phyloP scores from a whole-genome alignment of 176 grass and related monocot species.

The Zizania latifolia region DNA sequence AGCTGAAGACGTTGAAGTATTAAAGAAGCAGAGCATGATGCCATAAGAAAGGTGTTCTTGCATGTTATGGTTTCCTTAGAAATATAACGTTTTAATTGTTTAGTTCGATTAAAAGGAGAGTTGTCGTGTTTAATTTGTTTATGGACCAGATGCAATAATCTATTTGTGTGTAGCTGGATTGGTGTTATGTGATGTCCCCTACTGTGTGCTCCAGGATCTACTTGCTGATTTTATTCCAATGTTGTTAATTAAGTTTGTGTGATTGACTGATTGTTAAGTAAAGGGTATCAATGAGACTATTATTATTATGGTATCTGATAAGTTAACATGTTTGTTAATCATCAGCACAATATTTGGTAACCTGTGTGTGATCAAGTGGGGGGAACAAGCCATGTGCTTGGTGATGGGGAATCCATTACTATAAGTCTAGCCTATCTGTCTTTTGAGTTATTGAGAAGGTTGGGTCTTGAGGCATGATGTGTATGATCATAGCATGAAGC shows the following conservation, averaged over 20 bases:
- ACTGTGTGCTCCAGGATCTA: slow-evolving; percentile 58
- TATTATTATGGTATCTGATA: slow-evolving; percentile 76
- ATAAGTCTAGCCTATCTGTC: slow-evolving; percentile 57
- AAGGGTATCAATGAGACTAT: slow-evolving; percentile 50
- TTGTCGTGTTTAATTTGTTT: slow-evolving; percentile 58
- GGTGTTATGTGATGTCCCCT: slow-evolving; percentile 74
- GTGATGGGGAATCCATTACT: slow-evolving; percentile 68
- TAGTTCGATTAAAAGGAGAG: slow-evolving; percentile 53
- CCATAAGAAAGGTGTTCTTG: slow-evolving; percentile 53
- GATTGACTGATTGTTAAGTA: slow-evolving; percentile 54
- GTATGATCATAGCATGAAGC: slow-evolving; percentile 52
- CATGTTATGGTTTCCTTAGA: slow-evolving; percentile 57
- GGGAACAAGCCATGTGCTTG: slow-evolving; percentile 79
- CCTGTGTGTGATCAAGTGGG: slow-evolving; percentile 56
- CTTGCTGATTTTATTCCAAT: slow-evolving; percentile 70
- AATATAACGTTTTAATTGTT: slow-evolving; percentile 59
- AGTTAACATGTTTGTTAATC: slow-evolving; percentile 52
- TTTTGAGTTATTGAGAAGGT: slow-evolving; percentile 51
- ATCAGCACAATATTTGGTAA: slow-evolving; percentile 45
- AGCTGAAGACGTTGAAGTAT: slow-evolving; percentile 55
- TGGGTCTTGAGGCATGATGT: slow-evolving; percentile 39
- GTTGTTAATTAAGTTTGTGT: slow-evolving; percentile 60
- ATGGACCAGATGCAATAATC: slow-evolving; percentile 73
- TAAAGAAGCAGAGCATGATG: slow-evolving; percentile 42
- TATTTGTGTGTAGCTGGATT: slow-evolving; percentile 60